These are phyloP conservation scores for Anthracocystis walkeri DNA, from an alignment of 1,284 basidiomycete genomes.

Conservation along the genomic window DNA sequence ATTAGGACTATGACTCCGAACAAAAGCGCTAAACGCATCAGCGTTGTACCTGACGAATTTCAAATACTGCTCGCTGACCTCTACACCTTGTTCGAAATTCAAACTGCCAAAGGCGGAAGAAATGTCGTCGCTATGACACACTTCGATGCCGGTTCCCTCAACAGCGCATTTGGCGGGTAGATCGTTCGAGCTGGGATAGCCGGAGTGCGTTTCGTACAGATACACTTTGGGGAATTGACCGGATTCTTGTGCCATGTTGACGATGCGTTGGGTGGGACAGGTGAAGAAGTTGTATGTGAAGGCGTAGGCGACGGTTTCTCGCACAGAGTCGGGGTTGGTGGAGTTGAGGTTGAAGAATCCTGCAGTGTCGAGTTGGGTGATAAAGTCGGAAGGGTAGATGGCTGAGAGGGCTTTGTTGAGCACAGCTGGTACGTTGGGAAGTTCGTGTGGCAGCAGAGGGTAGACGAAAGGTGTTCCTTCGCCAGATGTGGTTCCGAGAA, in stretches of 20 bases:
- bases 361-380: constrained; percentile 14
- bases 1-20: constrained; percentile 22
- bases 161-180: constrained; percentile 21
- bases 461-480: constrained; percentile 43
- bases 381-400: constrained; percentile 17
- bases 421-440: constrained; percentile 23
- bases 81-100: constrained; percentile 20
- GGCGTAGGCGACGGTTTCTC: constrained; percentile 20
- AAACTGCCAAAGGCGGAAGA: constrained; percentile 28
- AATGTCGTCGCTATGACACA: constrained; percentile 39
- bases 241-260: constrained; percentile 16
- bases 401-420: constrained; percentile 19
- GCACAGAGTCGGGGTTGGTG: constrained; percentile 24
- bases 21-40: constrained; percentile 41
- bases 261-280: constrained; percentile 39
- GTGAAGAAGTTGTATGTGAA: constrained; percentile 52
- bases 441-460: constrained; percentile 17
- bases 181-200: constrained; percentile 21
- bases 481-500: constrained; percentile 36
- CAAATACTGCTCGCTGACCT: constrained; percentile 22
- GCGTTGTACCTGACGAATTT: constrained; percentile 32
- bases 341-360: constrained; percentile 38
- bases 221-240: constrained; percentile 32
- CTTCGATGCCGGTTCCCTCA: constrained; percentile 21
- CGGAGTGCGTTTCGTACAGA: constrained; percentile 39